phyloP scores from a whole-genome alignment of 495 filamentous ascomycete species.

The Hamigera avellanea region DNA sequence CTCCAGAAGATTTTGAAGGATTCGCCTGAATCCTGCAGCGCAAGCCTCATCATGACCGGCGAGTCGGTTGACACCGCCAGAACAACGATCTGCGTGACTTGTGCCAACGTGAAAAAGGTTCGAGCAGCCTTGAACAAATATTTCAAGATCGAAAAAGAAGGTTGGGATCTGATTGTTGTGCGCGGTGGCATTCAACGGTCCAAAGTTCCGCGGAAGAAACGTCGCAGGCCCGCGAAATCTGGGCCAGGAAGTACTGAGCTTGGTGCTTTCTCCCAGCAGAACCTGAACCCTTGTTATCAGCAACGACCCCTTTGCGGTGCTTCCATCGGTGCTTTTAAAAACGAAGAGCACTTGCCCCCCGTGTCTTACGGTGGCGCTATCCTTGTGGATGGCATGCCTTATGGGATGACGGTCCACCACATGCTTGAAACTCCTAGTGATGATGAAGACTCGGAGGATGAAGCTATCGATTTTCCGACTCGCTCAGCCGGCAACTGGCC shows the following conservation, averaged over 20 bases:
- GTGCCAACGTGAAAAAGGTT: slow-evolving; percentile 59
- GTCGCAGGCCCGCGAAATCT: slow-evolving; percentile 29
- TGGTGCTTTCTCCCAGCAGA: slow-evolving; percentile 20
- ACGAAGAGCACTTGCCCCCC: slow-evolving; percentile 72
- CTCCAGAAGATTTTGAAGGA: slow-evolving; percentile 50
- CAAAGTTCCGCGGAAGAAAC: slow-evolving; percentile 38
- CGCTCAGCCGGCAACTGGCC: slow-evolving; percentile 27
- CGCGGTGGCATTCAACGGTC: slow-evolving; percentile 61
- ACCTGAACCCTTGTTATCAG: slow-evolving; percentile 47
- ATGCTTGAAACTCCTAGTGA: slow-evolving; percentile 78
- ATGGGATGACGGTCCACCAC: slow-evolving; percentile 92
- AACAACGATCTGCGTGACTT: slow-evolving; percentile 68
- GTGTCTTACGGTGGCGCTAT: slow-evolving; percentile 85
- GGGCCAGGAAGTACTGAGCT: slow-evolving; percentile 18
- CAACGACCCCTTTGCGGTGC: slow-evolving; percentile 70
- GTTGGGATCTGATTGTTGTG: slow-evolving; percentile 47
- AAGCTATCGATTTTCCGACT: slow-evolving; percentile 17
- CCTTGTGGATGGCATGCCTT: slow-evolving; percentile 68
- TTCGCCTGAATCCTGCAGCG: slow-evolving; percentile 57
- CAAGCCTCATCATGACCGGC: slow-evolving; percentile 63
- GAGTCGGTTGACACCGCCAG: slow-evolving; percentile 51
- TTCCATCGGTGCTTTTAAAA: slow-evolving; percentile 82
- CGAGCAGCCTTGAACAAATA: slow-evolving; percentile 59
- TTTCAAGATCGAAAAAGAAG: slow-evolving; percentile 51
- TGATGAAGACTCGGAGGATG: slow-evolving; percentile 30